Evolutionary conservation across 228 moss, liverwort and hornwort species (phyloP).

Genomic region (Sphagnum fallax): DNA sequence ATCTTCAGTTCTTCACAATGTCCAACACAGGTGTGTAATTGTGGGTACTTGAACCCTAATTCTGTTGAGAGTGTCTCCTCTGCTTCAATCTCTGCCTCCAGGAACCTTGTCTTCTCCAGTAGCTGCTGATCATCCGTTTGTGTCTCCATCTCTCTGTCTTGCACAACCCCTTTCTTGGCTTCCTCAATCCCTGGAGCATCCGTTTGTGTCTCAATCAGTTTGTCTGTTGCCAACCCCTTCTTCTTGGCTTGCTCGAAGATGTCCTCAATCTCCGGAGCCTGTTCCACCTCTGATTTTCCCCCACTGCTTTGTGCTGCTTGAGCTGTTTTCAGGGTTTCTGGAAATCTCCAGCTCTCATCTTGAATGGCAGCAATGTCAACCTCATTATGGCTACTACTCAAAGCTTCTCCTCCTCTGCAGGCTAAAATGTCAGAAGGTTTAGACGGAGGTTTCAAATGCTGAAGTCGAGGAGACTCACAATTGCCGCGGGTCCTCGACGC

Average conservation of each 20-base stretch:
- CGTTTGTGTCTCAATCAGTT: background rate
- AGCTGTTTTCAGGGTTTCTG: constrained; percentile 16
- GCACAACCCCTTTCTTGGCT: background rate
- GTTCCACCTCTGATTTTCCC: background rate
- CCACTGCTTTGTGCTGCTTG: constrained; percentile 21
- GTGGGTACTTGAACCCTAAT: background rate
- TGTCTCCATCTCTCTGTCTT: constrained; percentile 17
- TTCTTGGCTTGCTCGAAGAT: too few species aligned
- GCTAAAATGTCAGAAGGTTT: background rate
- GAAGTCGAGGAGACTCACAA: background rate
- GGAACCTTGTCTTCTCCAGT: background rate
- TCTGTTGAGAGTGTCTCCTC: background rate
- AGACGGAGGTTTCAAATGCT: background rate
- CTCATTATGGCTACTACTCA: background rate
- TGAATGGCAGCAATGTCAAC: background rate
- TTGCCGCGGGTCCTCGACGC: background rate
- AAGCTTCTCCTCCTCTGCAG: background rate
- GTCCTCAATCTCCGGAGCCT: background rate
- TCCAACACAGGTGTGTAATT: constrained; percentile 16
- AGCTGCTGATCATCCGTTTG: constrained; percentile 19
- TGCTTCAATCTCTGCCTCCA: background rate
- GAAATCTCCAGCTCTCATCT: constrained; percentile 27
- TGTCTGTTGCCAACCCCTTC: background rate
- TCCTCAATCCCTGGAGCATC: background rate
- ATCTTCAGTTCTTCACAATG: constrained; percentile 42